Conservation (phyloP, 1,139 yeast species). For the Kodamaea sp. region DNA sequence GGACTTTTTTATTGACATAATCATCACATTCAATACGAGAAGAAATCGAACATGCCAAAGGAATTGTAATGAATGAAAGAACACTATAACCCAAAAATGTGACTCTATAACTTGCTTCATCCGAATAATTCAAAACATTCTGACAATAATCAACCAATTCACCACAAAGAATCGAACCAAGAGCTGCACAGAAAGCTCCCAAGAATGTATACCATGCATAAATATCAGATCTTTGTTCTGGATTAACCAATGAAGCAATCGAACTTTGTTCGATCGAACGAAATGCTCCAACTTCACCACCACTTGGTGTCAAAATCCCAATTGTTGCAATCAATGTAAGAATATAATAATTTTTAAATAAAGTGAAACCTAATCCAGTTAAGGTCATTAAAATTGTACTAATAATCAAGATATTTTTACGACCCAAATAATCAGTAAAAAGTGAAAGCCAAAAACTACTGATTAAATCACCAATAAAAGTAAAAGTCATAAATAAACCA, state of each 20-base stretch:
- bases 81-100: conserved; percentile 27
- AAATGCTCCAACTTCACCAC: conserved; percentile 45
- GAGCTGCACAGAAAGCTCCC: conserved; percentile 35
- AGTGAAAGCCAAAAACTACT: conserved; percentile 31
- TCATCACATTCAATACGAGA: conserved; percentile 16
- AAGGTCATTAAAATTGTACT: conserved; percentile 28
- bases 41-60: conserved; percentile 20
- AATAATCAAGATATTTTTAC: conserved; percentile 25
- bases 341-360: conserved; percentile 19
- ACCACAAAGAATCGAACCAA: conserved; percentile 36
- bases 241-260: conserved; percentile 31
- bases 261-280: conserved; percentile 40
- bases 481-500: conserved; percentile 38
- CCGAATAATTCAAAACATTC: conserved; percentile 15
- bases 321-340: conserved; percentile 26
- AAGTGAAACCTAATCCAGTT: conserved; percentile 29
- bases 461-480: conserved; percentile 37
- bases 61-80: conserved; percentile 18
- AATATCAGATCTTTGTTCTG: conserved; percentile 34
- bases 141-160: conserved; percentile 23
- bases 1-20: not conserved
- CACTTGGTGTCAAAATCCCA: conserved; percentile 41
- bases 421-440: conserved; percentile 34
- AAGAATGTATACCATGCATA: conserved; percentile 43
- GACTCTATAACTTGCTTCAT: conserved; percentile 26